Conservation (phyloP, 345 rosid genomes). For the Moringa oleifera region DNA sequence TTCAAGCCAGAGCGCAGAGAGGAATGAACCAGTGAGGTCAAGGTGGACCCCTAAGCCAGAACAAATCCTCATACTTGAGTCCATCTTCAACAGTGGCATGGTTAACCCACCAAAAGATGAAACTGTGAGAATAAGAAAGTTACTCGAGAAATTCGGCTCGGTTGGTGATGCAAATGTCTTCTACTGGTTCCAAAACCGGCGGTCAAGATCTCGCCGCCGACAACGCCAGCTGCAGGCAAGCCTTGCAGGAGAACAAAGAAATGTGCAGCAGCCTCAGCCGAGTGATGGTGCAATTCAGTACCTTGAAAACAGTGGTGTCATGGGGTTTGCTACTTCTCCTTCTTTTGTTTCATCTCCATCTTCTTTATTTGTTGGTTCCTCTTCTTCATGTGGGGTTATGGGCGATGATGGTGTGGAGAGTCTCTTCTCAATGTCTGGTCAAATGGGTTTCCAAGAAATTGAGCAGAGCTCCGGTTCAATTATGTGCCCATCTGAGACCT, state of each 20-base stretch:
- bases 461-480: constrained; percentile 49
- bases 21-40: constrained; percentile 79
- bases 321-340: constrained; percentile 33
- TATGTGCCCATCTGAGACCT: constrained; percentile 49
- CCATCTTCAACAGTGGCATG: constrained; percentile 98
- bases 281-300: constrained; percentile 34
- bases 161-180: constrained; percentile 98
- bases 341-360: constrained; percentile 31
- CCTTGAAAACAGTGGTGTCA: constrained; percentile 24
- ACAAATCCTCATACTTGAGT: constrained; percentile 95
- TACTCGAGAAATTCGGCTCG: constrained; percentile 85
- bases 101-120: constrained; percentile 97
- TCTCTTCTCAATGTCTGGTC: constrained; percentile 45
- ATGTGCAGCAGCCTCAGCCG: background rate
- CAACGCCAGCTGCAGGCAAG: constrained; percentile 86
- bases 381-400: constrained; percentile 48
- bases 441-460: constrained; percentile 62
- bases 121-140: constrained; percentile 80
- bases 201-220: constrained; percentile 95
- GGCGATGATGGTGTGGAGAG: constrained; percentile 38
- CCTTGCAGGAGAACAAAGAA: constrained; percentile 37
- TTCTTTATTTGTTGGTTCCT: constrained; percentile 36
- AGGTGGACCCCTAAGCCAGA: constrained; percentile 99
- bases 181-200: constrained; percentile 98
- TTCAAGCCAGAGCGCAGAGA: constrained; percentile 34